Percentiles rank a stretch among this genome's conserved stretches.
Conservation (phyloP, 371 early-diverging fungal species). For the Dinochytrium kinnereticum region DNA sequence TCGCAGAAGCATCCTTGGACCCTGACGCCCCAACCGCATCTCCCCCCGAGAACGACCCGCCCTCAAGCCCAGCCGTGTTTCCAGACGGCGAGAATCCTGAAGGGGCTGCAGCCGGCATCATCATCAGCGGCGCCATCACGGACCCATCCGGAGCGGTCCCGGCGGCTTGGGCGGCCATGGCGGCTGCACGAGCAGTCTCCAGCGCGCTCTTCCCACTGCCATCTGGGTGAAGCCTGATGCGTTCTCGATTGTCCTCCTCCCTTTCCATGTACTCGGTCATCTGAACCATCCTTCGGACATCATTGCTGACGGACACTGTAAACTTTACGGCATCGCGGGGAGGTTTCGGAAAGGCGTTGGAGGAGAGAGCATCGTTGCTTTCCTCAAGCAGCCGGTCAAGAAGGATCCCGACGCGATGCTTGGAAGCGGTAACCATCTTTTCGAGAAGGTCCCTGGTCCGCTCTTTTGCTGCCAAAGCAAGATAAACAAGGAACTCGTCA, state of each 20-base stretch:
- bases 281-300: slow-evolving; percentile 23
- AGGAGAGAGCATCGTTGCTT: slow-evolving; percentile 25
- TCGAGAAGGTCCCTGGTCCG: slow-evolving; percentile 69
- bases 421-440: slow-evolving; percentile 69
- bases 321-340: slow-evolving; percentile 65
- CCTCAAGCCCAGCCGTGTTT: background rate
- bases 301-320: slow-evolving; percentile 40
- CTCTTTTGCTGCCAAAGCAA: slow-evolving; percentile 74
- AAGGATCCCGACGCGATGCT: slow-evolving; percentile 74
- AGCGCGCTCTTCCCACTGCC: background rate
- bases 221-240: background rate
- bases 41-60: background rate
- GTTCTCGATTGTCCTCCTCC: slow-evolving; percentile 13
- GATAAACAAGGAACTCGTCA: slow-evolving; percentile 66
- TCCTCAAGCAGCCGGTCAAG: slow-evolving; percentile 71
- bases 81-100: background rate
- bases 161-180: background rate
- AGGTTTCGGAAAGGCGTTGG: background rate
- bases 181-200: background rate
- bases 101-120: background rate
- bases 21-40: background rate
- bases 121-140: background rate
- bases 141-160: background rate
- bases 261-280: slow-evolving; percentile 21
- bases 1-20: slow-evolving; percentile 7